These are phyloP conservation scores for Beauveria sp. DNA, from an alignment of 2,329 filamentous ascomycete species.

Conservation along the genomic window DNA sequence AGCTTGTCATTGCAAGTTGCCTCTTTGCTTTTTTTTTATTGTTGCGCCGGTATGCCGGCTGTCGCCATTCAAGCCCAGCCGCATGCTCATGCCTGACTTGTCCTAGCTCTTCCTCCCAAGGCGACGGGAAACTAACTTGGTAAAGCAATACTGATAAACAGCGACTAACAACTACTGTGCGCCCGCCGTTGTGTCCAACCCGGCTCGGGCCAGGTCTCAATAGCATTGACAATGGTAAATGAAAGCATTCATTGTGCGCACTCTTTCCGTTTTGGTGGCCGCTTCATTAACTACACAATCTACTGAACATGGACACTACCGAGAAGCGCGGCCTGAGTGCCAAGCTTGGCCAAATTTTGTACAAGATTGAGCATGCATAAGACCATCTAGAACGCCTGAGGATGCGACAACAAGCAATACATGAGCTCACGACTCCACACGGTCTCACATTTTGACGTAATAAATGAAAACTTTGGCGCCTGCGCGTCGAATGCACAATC, in stretches of 20 bases:
- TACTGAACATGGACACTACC: neutral
- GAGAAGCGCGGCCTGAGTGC: neutral
- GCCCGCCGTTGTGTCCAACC: neutral
- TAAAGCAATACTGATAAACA: too few relatives aligned
- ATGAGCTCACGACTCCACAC: neutral
- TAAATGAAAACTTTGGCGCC: neutral
- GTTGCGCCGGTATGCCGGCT: too few relatives aligned
- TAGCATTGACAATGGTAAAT: neutral
- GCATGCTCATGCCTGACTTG: too few relatives aligned
- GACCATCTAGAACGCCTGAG: neutral
- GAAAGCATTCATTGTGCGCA: neutral
- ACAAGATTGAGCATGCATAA: neutral
- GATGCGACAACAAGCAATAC: neutral
- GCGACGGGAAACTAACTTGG: too few relatives aligned
- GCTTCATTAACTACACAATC: too few relatives aligned
- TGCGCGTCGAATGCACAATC: too few relatives aligned
- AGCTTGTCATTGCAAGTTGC: neutral
- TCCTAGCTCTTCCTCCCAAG: too few relatives aligned
- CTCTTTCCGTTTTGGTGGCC: neutral
- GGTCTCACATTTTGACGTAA: neutral
- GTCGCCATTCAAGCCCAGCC: too few relatives aligned
- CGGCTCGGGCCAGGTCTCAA: neutral
- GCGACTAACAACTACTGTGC: neutral
- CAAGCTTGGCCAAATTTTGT: too few relatives aligned
- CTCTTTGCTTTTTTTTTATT: too few relatives aligned